Base-by-base conservation (phyloP, 257 asterid genomes). In the Nicotiana tomentosiformis region DNA sequence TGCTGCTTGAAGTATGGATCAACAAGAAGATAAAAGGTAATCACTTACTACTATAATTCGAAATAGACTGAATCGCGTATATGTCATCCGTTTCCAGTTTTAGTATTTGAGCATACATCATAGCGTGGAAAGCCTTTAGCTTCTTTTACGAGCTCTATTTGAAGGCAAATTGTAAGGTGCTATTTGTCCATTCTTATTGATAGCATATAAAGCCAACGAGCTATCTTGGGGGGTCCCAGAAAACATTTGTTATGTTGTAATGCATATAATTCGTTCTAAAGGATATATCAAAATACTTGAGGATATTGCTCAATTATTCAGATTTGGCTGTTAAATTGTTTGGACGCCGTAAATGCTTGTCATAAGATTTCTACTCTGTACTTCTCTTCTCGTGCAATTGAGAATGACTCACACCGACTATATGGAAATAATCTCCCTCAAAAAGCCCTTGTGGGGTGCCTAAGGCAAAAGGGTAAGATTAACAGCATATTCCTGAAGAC, bases 1-100 rank as follows among this genome's bases (percentile, higher is more conserved):
- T 96, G 97, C 86, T 93, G 61, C 83, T 87, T 4, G 98, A 96
- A 86, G 77, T 82, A 77, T 94, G 97, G 98, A 90, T 96, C 20
- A 91, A 94, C 79, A 96, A 93, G 86, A 93, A 94, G 87, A 89
- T 94, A 77, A 85, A 87, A 92, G 97, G 99, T 95, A 81, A 55
- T 78, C 65, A 12, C 51, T 8, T 29, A 12, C 39, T 72, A 35
- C 43, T 49, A 9, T 49, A 29, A 26, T 49, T 49, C 12, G 1
- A 29, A 76, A 14, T 23, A 51, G 46, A 76, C 16, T 15, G 6
- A 18, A 49, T 51, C 11, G 23, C 10, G 7, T 15, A 4, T 26
- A 51, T 29, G 46, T 51, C 11, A 26, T 14, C 64, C 2, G 26
- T 16, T 76, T 23, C 26, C 26, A 23, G 26, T 23, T 49, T 49